Base-by-base conservation (phyloP, 192 early-diverging fungal genomes). In the Entomortierella beljakovae region DNA sequence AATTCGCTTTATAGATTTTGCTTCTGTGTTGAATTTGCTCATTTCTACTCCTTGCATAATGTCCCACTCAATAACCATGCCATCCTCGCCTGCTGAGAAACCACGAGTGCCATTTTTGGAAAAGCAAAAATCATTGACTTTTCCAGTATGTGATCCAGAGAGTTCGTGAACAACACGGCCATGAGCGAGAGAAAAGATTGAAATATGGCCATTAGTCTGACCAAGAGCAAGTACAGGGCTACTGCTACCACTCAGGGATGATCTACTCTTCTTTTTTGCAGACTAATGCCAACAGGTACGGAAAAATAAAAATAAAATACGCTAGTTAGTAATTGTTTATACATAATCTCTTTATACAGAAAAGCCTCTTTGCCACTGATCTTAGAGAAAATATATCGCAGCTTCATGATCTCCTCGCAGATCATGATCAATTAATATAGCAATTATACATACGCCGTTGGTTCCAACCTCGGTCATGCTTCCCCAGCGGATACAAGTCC, bases 11-110 rank as follows among this genome's bases (percentile, higher is more conserved):
- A 84, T 74, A 16, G 72, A 68, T 52, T 87, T 84, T 23, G 71
- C 59, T 50, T 85, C 88, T 29, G 83, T 74, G n/a, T 86, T 84
- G 80, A 84, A 85, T 38, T 87, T 87, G 46, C 82, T 86, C 66
- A 79, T 83, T 35, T 80, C 80, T 23, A 53, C 58, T 38, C 77
- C 83, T 37, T 87, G 83, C 49, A 70, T 73, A 51, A 89, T 77
- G 61, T 87, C 76, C 88, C 88, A 89, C 53, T 85, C 88, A 29
- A 82, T 80, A 50, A 89, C 80, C 34, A 73, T 43, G 34, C 76
- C 65, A 54, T 87, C 86, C 57, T 89, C 83, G 43, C 82, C 69
- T 29, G 85, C 70, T 4, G 85, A 85, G 56, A 81, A 89, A 4
- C 81, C 86, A 38, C 57, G 76, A 55, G 77, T 80, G 20, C 88